phyloP scores from a whole-genome alignment of 2,329 filamentous ascomycete species.

The Lizonia empirigonia region DNA sequence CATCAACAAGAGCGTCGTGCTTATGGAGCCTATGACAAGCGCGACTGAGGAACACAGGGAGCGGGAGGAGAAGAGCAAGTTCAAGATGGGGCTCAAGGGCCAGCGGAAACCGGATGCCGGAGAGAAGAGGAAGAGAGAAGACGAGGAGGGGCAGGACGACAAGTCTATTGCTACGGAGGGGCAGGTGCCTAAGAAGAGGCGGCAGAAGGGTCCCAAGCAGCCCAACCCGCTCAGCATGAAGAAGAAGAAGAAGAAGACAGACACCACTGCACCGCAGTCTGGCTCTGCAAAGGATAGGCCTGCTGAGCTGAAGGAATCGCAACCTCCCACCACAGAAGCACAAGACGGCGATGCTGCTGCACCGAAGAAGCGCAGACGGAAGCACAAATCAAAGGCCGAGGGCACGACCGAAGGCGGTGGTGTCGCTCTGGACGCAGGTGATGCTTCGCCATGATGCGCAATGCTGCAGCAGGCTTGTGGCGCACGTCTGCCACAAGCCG shows the following conservation, averaged over 20 bases:
- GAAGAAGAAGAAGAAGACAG: constrained; percentile 73
- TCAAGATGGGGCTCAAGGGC: constrained; percentile 69
- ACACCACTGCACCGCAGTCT: constrained; percentile 16
- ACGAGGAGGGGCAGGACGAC: constrained; percentile 56
- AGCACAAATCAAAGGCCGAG: constrained; percentile 46
- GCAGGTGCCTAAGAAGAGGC: constrained; percentile 56
- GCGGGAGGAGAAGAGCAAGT: constrained; percentile 74
- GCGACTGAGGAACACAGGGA: constrained; percentile 67
- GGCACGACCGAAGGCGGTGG: constrained; percentile 20
- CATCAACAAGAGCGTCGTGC: constrained; percentile 78
- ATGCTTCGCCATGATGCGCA: constrained; percentile 28
- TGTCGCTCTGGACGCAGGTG: constrained; percentile 18
- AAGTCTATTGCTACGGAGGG: constrained; percentile 28
- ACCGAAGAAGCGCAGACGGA: constrained; percentile 48
- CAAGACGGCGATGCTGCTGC: constrained; percentile 31
- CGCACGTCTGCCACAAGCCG: neutral
- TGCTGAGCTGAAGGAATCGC: constrained; percentile 9
- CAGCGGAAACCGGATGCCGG: constrained; percentile 38
- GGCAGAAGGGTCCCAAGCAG: constrained; percentile 65
- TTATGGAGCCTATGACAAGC: constrained; percentile 76
- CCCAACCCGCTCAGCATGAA: constrained; percentile 74
- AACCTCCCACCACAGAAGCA: constrained; percentile 16
- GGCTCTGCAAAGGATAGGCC: constrained; percentile 23
- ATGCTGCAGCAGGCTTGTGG: neutral
- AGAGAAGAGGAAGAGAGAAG: constrained; percentile 46